Evolutionary conservation across 1,284 basidiomycete species (phyloP).

Genomic region (Golubevia pallescens): DNA sequence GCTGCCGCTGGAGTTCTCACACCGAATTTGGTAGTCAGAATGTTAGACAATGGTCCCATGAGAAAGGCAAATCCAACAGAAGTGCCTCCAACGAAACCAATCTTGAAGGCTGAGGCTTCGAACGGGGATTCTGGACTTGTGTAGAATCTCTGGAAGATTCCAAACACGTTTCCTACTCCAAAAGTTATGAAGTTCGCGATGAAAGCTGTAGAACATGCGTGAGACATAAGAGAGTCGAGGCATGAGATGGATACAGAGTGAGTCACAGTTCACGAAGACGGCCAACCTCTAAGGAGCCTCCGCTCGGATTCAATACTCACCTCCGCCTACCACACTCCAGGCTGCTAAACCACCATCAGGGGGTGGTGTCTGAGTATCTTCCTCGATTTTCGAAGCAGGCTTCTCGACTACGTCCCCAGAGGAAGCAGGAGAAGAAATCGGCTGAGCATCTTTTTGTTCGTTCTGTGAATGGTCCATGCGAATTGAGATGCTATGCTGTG

Average conservation of each 20-base stretch:
- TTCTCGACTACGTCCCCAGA: too few species aligned
- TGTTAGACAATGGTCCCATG: conserved; percentile 4
- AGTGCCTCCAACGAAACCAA: neutral
- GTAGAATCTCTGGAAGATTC: conserved; percentile 4
- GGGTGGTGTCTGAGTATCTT: too few species aligned
- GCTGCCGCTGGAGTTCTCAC: conserved; percentile 7
- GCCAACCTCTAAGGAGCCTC: too few species aligned
- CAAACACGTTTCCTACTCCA: conserved; percentile 2
- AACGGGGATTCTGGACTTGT: neutral
- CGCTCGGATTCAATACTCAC: neutral
- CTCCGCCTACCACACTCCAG: conserved; percentile 4
- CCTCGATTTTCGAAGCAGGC: too few species aligned
- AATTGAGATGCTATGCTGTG: too few species aligned
- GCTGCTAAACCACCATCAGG: conserved; percentile 4
- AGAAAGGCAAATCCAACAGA: conserved; percentile 3
- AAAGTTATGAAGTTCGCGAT: neutral
- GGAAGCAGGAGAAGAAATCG: too few species aligned
- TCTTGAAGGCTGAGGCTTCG: neutral
- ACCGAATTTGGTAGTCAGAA: neutral
- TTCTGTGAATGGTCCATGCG: too few species aligned
- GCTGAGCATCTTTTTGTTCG: too few species aligned
- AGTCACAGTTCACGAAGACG: too few species aligned
- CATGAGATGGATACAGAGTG: neutral
- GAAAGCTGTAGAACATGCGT: neutral
- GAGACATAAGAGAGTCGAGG: neutral